Evolutionary conservation across 2,329 filamentous ascomycete genomes (phyloP).

Genomic region (Hypoxylon sp.): DNA sequence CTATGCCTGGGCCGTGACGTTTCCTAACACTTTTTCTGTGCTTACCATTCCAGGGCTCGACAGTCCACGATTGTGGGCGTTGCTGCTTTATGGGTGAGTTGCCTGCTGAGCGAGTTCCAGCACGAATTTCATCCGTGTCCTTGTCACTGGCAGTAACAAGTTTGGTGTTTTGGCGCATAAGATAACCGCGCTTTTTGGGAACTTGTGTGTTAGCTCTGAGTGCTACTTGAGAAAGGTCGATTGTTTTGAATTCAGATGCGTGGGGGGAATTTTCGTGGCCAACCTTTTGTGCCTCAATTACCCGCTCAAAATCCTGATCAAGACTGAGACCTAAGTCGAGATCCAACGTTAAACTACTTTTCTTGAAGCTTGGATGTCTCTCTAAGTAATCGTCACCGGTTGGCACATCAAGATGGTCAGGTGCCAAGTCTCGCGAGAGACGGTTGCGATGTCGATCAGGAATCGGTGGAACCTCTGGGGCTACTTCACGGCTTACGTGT

Average conservation of each 20-base stretch:
- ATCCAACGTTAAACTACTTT: conserved; percentile 85
- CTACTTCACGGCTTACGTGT: conserved; percentile 82
- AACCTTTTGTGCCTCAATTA: conserved; percentile 98
- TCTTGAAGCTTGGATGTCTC: conserved; percentile 81
- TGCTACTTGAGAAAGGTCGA: conserved; percentile 46
- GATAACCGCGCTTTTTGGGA: conserved; percentile 90
- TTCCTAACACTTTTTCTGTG: conserved; percentile 75
- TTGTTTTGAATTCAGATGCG: conserved; percentile 47
- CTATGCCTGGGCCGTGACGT: conserved; percentile 61
- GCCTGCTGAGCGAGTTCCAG: conserved; percentile 71
- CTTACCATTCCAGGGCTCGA: conserved; percentile 96
- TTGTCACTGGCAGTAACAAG: conserved; percentile 93
- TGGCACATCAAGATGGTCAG: conserved; percentile 55
- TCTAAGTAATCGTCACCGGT: conserved; percentile 64
- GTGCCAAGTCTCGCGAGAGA: conserved; percentile 64
- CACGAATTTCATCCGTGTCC: conserved; percentile 68
- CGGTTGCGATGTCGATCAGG: conserved; percentile 72
- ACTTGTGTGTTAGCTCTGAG: conserved; percentile 74
- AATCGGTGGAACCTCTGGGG: conserved; percentile 70
- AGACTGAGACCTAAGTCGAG: conserved; percentile 88
- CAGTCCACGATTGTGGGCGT: conserved; percentile 93
- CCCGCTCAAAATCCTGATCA: conserved; percentile 92
- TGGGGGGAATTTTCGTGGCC: conserved; percentile 61
- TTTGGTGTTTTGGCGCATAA: conserved; percentile 99
- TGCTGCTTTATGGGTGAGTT: conserved; percentile 81